phyloP scores from a whole-genome alignment of 2,329 filamentous ascomycete species.

The Pochonia chlamydosporia region DNA sequence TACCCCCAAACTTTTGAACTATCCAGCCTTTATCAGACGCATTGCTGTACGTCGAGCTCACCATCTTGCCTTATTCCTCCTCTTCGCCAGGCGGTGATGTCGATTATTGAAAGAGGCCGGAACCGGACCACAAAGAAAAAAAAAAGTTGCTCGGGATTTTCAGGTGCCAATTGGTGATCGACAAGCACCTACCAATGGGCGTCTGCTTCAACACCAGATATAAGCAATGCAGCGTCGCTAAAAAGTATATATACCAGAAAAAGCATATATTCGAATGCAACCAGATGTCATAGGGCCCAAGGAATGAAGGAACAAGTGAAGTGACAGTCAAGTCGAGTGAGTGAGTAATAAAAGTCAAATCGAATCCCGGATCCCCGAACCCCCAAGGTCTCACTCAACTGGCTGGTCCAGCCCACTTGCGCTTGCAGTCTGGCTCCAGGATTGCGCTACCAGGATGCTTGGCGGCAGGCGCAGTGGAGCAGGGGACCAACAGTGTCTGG shows the following conservation, averaged over 20 bases:
- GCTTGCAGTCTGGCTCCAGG: too few relatives aligned
- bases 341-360: conserved; percentile 5
- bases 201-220: not conserved
- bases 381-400: not conserved
- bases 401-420: too few relatives aligned
- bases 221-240: not conserved
- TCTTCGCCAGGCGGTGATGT: not conserved
- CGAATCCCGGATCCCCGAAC: not conserved
- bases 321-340: conserved; percentile 1
- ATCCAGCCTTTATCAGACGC: conserved; percentile 58
- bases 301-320: not conserved
- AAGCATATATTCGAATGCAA: not conserved
- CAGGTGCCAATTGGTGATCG: not conserved
- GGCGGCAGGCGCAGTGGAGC: not conserved
- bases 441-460: not conserved
- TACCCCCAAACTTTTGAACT: conserved; percentile 93
- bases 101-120: not conserved
- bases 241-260: not conserved
- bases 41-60: conserved; percentile 27
- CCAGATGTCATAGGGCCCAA: not conserved
- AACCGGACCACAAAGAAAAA: conserved; percentile 2
- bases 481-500: not conserved
- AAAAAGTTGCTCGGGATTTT: conserved; percentile 1
- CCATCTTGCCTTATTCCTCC: conserved; percentile 19
- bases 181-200: not conserved